Base-by-base conservation (phyloP, 345 rosid genomes). In the Lagerstroemia speciosa region DNA sequence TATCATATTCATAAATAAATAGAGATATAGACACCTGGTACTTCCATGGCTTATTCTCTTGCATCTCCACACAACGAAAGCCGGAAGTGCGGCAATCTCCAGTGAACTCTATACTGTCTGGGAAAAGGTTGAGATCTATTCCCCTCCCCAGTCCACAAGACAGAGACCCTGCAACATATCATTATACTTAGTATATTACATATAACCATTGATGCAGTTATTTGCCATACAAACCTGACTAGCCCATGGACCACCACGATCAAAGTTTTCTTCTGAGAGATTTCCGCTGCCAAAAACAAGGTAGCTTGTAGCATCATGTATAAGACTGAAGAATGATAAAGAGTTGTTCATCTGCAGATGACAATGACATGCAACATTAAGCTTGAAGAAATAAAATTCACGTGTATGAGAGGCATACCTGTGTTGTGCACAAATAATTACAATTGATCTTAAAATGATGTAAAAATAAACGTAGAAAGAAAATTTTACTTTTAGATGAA, bases 91-190 rank as follows among this genome's bases (percentile, higher is more conserved):
- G 82, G 70, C 86, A 86, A 74, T 84, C 94, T 73, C 96, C 97
- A 40, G 69, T 76, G 71, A 87, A 93, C 69, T 80, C 71, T 17
- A 71, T 73, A 74, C 76, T 77, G n/a, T 81, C 80, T 10, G 94
- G 86, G 76, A 93, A 93, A 64, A 89, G 89, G 69, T 76, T 82
- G 77, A 89, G 76, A 81, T 93, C 97, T 79, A 93, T 91, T 62
- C 92, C 97, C 80, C 88, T 86, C 30, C 98, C 97, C 96, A 93
- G 73, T 93, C 98, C 46, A 93, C 91, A 66, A 93, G 92, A 82
- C 94, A 91, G 11, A 93, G 97, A 77, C 98, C 97, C 98, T 91
- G 79, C 73, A 67, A 7, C 24, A 77, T 15, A 16, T 53, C 8
- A 66, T 62, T 9, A 24, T 29, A 26, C 36, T 20, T 14, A 16